Evolutionary conservation across 352 stramenopile genomes (phyloP).

Genomic region (Elongisporangium prolatum): DNA sequence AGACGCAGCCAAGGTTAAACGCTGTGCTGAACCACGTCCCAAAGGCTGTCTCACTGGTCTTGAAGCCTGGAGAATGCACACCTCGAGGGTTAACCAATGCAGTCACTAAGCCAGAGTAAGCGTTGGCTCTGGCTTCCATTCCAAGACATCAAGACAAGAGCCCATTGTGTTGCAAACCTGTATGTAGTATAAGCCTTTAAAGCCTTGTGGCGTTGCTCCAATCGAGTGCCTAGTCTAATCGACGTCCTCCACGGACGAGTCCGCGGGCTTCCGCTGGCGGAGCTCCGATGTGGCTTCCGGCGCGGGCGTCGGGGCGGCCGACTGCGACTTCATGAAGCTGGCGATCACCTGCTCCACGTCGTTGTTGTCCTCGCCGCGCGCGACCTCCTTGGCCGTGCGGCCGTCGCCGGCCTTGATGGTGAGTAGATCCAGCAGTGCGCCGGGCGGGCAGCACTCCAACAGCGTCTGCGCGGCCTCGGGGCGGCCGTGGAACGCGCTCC

Average conservation of each 20-base stretch:
- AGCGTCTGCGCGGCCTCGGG: constrained; percentile 64
- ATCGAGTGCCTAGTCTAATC: constrained; percentile 64
- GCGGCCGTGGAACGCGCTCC: constrained; percentile 76
- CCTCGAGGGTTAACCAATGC: constrained; percentile 26
- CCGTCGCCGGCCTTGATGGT: constrained; percentile 51
- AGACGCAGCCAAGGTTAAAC: constrained; percentile 29
- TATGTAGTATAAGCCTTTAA: not conserved
- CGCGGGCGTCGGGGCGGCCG: constrained; percentile 3
- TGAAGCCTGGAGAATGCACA: constrained; percentile 20
- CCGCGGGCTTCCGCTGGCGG: constrained; percentile 47
- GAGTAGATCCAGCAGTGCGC: constrained; percentile 41
- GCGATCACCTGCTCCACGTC: constrained; percentile 63
- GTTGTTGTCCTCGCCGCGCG: constrained; percentile 61
- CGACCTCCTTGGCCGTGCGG: constrained; percentile 58
- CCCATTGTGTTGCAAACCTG: not conserved
- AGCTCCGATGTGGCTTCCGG: constrained; percentile 22
- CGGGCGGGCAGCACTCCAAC: constrained; percentile 28
- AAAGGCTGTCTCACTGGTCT: constrained; percentile 24
- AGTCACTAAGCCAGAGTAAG: constrained; percentile 12
- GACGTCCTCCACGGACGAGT: constrained; percentile 66
- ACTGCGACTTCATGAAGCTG: constrained; percentile 20
- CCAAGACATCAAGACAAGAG: not conserved
- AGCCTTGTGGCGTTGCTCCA: not conserved
- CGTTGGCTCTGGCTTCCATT: too few relatives aligned
- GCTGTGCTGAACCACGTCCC: constrained; percentile 30